A percentile compares a stretch with the other conserved stretches of the same genome.
Evolutionary conservation across 148 eudicot genomes (phyloP).

Genomic region (Spergularia marina): DNA sequence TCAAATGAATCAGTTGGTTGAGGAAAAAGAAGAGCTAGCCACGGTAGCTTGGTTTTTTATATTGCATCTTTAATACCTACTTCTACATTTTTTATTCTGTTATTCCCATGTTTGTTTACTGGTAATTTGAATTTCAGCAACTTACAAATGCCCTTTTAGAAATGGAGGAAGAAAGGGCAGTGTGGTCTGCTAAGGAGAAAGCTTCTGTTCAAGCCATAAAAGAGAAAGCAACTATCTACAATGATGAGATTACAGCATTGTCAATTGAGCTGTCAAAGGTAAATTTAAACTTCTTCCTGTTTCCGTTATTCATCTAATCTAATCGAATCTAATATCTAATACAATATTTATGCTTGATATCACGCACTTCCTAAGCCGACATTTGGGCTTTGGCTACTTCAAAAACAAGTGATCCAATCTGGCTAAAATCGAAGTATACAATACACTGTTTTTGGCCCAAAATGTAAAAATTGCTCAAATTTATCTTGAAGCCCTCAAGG

Average conservation of each 20-base stretch:
- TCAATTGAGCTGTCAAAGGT: constrained; percentile 60
- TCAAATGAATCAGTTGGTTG: constrained; percentile 44
- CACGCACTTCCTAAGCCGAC: too few relatives aligned
- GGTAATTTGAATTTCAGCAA: constrained; percentile 53
- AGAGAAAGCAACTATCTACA: constrained; percentile 44
- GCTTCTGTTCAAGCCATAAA: constrained; percentile 71
- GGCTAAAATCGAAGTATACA: too few relatives aligned
- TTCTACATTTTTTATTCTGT: constrained; percentile 3
- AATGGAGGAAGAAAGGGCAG: constrained; percentile 88
- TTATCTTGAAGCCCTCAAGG: too few relatives aligned
- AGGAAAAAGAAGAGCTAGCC: constrained; percentile 81
- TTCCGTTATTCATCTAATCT: not conserved
- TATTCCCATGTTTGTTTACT: constrained; percentile 12
- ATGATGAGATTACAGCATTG: constrained; percentile 47
- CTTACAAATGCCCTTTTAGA: constrained; percentile 80
- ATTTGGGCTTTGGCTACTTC: too few relatives aligned
- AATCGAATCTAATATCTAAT: too few relatives aligned
- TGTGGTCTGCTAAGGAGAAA: constrained; percentile 86
- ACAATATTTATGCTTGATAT: too few relatives aligned
- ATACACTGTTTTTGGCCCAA: too few relatives aligned
- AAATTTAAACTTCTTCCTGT: not conserved
- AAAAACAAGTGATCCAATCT: too few relatives aligned
- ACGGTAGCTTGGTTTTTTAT: constrained; percentile 48
- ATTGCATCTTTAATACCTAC: not conserved
- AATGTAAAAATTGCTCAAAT: too few relatives aligned